Conservation (phyloP, 257 asterid genomes). For the Sherardia arvensis region DNA sequence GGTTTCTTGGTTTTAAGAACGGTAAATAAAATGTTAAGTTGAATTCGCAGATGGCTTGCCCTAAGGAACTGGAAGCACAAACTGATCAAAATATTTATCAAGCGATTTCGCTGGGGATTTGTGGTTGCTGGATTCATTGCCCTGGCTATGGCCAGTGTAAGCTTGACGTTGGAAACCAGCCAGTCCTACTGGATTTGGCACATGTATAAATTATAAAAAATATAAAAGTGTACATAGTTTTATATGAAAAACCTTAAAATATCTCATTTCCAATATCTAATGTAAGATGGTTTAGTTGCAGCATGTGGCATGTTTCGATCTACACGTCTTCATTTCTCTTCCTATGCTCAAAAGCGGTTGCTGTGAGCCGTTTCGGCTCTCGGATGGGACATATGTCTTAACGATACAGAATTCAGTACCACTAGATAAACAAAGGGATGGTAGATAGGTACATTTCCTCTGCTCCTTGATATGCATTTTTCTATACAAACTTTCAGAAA, state of each 20-base stretch:
- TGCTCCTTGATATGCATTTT: no score
- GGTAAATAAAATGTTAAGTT: no score
- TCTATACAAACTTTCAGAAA: no score
- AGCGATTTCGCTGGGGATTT: slow-evolving; percentile 73
- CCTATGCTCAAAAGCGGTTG: slow-evolving; percentile 71
- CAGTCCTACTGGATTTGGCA: slow-evolving; percentile 95
- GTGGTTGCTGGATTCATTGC: slow-evolving; percentile 52
- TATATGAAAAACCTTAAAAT: no score
- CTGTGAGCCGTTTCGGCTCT: slow-evolving; percentile 32
- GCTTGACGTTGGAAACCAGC: slow-evolving; percentile 79
- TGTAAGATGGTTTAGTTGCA: slow-evolving; percentile 35
- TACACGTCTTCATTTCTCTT: slow-evolving; percentile 85
- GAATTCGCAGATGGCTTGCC: slow-evolving; percentile 58
- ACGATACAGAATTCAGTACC: slow-evolving; percentile 56
- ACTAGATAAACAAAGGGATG: slow-evolving; percentile 29
- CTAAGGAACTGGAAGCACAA: slow-evolving; percentile 42
- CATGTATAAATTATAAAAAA: slow-evolving; percentile 53
- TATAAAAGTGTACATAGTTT: no score
- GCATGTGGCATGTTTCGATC: slow-evolving; percentile 78
- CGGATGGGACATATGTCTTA: slow-evolving; percentile 45
- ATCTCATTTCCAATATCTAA: slow-evolving; percentile 8
- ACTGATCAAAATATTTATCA: slow-evolving; percentile 40
- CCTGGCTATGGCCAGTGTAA: slow-evolving; percentile 67
- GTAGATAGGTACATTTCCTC: slow-evolving; percentile 23
- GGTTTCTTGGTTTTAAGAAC: no score